These are phyloP conservation scores for Verticillium zaregamsianum DNA, from an alignment of 2,329 filamentous ascomycete species.

Conservation along the genomic window DNA sequence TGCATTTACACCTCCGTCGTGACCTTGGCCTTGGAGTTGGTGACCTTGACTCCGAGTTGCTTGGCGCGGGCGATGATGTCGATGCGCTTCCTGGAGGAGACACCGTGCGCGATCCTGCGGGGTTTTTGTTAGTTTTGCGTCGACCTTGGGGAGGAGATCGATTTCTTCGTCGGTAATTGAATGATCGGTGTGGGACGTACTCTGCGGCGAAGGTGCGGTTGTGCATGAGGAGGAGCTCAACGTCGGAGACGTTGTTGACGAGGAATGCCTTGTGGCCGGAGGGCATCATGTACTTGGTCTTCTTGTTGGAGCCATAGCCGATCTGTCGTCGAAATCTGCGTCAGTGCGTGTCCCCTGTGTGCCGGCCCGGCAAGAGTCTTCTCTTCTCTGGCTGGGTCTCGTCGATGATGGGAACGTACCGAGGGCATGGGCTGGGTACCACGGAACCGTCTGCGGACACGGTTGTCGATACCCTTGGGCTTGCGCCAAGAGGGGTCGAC, in stretches of 20 bases:
- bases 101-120: conserved; percentile 90
- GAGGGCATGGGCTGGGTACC: conserved; percentile 95
- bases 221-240: conserved; percentile 99
- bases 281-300: conserved; percentile 98
- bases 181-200: conserved; percentile 53
- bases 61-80: conserved; percentile 97
- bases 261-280: conserved; percentile 99
- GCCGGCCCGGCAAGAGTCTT: conserved; percentile 2
- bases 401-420: conserved; percentile 58
- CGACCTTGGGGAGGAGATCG: background rate
- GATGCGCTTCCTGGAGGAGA: conserved; percentile 97
- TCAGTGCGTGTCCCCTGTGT: background rate
- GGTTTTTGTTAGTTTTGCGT: conserved; percentile 5
- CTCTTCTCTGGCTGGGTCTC: conserved; percentile 1
- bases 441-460: conserved; percentile 95
- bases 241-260: conserved; percentile 92
- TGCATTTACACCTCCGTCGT: conserved; percentile 78
- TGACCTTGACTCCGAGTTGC: conserved; percentile 99
- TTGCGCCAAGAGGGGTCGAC: conserved; percentile 93
- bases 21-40: conserved; percentile 98
- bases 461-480: conserved; percentile 99
- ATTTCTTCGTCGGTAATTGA: background rate
- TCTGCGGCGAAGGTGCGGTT: conserved; percentile 98
- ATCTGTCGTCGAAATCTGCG: conserved; percentile 56
- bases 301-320: conserved; percentile 98